A percentile compares a stretch with the other conserved stretches of the same genome.
Conservation (phyloP, 169 alveolate genomes). For the Blepharisma undulans region DNA sequence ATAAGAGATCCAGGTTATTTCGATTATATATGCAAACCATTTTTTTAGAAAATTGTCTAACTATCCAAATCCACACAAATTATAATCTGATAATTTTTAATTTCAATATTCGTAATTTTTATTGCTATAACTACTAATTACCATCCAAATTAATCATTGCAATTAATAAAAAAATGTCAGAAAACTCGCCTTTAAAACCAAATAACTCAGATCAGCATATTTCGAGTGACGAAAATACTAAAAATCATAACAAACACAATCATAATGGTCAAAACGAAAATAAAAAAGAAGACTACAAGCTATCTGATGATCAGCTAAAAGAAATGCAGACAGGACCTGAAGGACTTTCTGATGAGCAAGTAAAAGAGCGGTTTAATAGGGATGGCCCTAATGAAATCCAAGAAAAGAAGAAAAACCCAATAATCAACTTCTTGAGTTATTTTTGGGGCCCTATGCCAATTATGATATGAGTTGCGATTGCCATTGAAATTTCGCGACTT, state of each 20-base stretch:
- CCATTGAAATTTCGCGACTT: constrained; percentile 13
- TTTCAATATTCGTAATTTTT: not conserved
- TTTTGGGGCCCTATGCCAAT: constrained; percentile 42
- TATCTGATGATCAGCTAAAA: not conserved
- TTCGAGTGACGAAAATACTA: not conserved
- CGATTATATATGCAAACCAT: not conserved
- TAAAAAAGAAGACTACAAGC: not conserved
- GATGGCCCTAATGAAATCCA: constrained; percentile 25
- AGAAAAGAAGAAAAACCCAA: not conserved
- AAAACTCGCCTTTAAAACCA: not conserved
- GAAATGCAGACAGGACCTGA: not conserved
- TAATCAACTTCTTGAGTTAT: not conserved
- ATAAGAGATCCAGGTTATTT: no score
- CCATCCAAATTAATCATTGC: not conserved
- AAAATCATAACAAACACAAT: not conserved
- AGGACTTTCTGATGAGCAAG: constrained; percentile 4
- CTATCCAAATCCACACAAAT: not conserved
- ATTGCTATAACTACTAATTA: not conserved
- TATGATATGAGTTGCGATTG: not conserved
- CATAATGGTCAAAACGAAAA: no score
- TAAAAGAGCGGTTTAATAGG: not conserved
- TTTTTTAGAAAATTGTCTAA: not conserved
- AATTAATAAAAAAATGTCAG: not conserved
- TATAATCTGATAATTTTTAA: not conserved
- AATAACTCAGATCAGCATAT: not conserved